Evolutionary conservation across 306 rosid genomes (phyloP).

Genomic region (Ormosia emarginata): DNA sequence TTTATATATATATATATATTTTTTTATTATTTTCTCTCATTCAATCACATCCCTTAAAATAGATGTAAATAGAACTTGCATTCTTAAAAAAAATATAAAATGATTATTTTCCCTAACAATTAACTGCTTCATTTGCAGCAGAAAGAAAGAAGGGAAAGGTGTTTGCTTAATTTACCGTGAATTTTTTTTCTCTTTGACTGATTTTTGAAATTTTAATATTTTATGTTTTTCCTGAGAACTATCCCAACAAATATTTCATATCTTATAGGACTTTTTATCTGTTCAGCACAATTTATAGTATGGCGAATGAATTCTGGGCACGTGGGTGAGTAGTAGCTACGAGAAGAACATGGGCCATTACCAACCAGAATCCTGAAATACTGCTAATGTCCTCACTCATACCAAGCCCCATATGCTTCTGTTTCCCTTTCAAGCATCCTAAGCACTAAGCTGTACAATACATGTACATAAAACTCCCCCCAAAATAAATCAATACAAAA

Average conservation of each 20-base stretch:
- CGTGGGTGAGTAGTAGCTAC: conserved; percentile 21
- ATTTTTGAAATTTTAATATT: not conserved
- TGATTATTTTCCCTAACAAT: too few relatives aligned
- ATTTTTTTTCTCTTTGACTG: not conserved
- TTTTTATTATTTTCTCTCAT: too few relatives aligned
- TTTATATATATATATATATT: too few relatives aligned
- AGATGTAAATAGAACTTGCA: too few relatives aligned
- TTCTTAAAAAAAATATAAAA: too few relatives aligned
- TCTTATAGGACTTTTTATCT: not conserved
- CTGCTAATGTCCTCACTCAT: not conserved
- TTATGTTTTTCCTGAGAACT: not conserved
- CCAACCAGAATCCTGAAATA: not conserved
- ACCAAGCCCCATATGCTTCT: conserved; percentile 1
- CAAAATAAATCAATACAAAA: not conserved
- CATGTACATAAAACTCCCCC: not conserved
- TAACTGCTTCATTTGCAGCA: not conserved
- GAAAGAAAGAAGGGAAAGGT: not conserved
- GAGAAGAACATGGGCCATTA: conserved; percentile 21
- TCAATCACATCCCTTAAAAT: too few relatives aligned
- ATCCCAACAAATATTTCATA: not conserved
- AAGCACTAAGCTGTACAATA: not conserved
- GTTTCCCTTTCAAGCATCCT: conserved; percentile 14
- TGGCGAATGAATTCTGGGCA: conserved; percentile 9
- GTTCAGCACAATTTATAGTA: not conserved
- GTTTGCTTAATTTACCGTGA: not conserved